phyloP scores from a whole-genome alignment of 2,329 filamentous ascomycete species.

The Neofusicoccum parvum region DNA sequence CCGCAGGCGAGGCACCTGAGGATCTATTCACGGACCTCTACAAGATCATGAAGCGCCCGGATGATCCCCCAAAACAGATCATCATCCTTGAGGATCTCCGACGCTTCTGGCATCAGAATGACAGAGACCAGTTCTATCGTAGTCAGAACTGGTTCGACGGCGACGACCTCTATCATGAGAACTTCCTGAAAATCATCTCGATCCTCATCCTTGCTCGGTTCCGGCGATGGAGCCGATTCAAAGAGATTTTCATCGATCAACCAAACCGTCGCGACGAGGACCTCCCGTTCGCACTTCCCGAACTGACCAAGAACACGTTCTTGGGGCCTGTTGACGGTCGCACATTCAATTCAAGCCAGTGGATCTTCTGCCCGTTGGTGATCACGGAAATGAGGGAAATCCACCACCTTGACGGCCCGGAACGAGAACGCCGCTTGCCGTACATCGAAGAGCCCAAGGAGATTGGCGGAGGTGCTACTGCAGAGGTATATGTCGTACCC shows the following conservation, averaged over 20 bases:
- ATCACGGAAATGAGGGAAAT: slow-evolving; percentile 6
- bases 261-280: background rate
- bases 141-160: background rate
- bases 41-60: background rate
- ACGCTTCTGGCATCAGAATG: background rate
- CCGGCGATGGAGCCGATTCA: slow-evolving; percentile 12
- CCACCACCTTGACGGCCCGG: background rate
- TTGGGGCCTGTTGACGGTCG: background rate
- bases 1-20: too few relatives aligned
- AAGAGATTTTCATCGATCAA: slow-evolving; percentile 11
- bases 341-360: slow-evolving; percentile 8
- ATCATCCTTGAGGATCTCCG: background rate
- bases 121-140: slow-evolving; percentile 7
- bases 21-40: background rate
- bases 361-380: slow-evolving; percentile 19
- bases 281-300: background rate
- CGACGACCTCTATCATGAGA: background rate
- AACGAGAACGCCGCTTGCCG: background rate
- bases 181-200: slow-evolving; percentile 10
- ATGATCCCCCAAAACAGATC: background rate
- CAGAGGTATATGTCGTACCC: background rate
- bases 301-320: background rate
- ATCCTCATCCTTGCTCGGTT: slow-evolving; percentile 12
- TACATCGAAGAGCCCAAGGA: background rate
- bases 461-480: background rate